Conservation (phyloP, 2,329 filamentous ascomycete species). For the Endothia cerciana region DNA sequence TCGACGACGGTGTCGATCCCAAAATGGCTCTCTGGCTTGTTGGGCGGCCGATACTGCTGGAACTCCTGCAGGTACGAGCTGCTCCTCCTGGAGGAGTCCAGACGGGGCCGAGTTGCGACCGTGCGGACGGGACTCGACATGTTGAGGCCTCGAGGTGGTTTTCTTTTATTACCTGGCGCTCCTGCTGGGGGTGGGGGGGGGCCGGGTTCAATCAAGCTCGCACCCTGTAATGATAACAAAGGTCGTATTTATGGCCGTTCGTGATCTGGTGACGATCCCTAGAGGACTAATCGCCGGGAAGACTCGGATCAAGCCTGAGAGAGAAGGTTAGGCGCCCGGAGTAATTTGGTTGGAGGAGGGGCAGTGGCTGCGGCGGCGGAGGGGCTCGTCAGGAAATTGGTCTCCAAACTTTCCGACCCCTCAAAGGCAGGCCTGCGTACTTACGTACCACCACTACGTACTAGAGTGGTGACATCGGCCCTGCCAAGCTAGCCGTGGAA, state of each 20-base stretch:
- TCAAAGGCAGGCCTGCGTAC: too few relatives aligned
- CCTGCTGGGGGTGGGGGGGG: too few relatives aligned
- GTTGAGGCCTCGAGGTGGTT: constrained; percentile 3
- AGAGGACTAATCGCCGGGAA: constrained; percentile 1
- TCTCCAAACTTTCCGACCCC: neutral
- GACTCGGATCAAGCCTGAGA: neutral
- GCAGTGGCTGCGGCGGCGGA: neutral
- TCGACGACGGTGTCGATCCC: constrained; percentile 70
- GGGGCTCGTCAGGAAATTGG: constrained; percentile 1
- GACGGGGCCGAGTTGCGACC: constrained; percentile 49
- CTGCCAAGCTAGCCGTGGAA: constrained; percentile 2
- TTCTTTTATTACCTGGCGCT: too few relatives aligned
- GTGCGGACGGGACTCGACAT: constrained; percentile 37
- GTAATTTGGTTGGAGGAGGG: neutral
- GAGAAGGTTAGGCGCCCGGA: neutral
- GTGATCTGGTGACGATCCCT: neutral
- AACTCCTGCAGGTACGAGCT: constrained; percentile 66
- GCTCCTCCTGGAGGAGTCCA: constrained; percentile 58
- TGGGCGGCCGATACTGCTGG: constrained; percentile 64
- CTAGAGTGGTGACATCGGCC: neutral
- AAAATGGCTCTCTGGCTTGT: constrained; percentile 58
- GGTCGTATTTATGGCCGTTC: neutral
- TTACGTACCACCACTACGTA: too few relatives aligned
- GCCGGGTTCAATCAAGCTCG: too few relatives aligned
- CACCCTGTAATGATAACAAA: too few relatives aligned